These are phyloP conservation scores for Fusarium coicis DNA, from an alignment of 2,329 filamentous ascomycete species.

Conservation along the genomic window DNA sequence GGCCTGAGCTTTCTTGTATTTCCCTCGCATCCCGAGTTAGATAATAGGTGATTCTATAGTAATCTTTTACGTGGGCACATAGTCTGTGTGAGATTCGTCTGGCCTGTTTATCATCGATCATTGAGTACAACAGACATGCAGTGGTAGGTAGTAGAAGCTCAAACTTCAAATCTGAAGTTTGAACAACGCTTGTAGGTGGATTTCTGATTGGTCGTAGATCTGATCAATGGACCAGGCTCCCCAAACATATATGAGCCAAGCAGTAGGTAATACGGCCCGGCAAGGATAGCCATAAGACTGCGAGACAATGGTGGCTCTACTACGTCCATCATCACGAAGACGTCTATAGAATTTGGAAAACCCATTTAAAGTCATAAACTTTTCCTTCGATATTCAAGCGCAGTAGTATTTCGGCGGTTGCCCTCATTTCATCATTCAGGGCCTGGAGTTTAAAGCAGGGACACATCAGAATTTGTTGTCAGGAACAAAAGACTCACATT, in stretches of 20 bases:
- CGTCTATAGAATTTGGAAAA: background rate
- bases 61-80: background rate
- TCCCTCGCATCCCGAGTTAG: background rate
- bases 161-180: background rate
- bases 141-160: background rate
- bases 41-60: no score
- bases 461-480: background rate
- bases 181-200: background rate
- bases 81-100: background rate
- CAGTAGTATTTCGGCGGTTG: background rate
- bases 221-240: constrained; percentile 4
- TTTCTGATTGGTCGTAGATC: constrained; percentile 13
- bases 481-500: background rate
- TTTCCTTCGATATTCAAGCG: background rate
- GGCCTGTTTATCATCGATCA: constrained; percentile 47
- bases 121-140: background rate
- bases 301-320: background rate
- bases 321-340: background rate
- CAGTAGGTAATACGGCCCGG: background rate
- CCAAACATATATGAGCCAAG: background rate
- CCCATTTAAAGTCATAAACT: fast-evolving
- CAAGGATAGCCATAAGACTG: background rate
- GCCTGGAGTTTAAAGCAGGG: background rate
- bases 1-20: background rate
- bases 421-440: background rate